Conservation (phyloP, 495 filamentous ascomycete species). For the Penicillium angulare region DNA sequence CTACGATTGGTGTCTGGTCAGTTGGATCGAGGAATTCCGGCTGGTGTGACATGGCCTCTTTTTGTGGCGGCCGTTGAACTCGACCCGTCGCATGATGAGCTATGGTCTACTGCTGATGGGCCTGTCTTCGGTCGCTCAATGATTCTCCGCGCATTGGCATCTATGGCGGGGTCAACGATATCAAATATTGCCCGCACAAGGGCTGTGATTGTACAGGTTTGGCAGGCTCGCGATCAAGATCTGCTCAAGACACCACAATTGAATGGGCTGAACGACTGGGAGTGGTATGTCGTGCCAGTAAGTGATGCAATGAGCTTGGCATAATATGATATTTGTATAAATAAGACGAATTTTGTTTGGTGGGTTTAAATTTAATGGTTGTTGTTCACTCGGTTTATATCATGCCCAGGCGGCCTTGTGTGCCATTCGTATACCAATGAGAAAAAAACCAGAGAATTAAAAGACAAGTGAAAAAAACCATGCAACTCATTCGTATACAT, state of each 20-base stretch:
- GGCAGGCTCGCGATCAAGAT: constrained; percentile 43
- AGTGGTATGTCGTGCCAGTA: constrained; percentile 41
- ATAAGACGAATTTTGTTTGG: not conserved
- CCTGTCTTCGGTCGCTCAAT: constrained; percentile 35
- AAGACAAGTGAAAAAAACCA: too few species aligned
- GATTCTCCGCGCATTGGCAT: constrained; percentile 38
- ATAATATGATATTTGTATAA: constrained; percentile 28
- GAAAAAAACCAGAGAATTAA: too few species aligned
- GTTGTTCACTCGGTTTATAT: too few species aligned
- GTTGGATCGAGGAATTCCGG: constrained; percentile 28
- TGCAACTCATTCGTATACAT: too few species aligned
- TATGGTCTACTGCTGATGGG: constrained; percentile 24
- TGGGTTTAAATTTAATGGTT: too few species aligned
- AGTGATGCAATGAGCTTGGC: constrained; percentile 43
- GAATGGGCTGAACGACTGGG: constrained; percentile 39
- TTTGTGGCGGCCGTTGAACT: constrained; percentile 48
- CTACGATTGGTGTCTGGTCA: constrained; percentile 32
- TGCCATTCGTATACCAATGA: too few species aligned
- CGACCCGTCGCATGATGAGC: constrained; percentile 38
- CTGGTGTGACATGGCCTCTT: constrained; percentile 43
- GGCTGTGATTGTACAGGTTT: constrained; percentile 42
- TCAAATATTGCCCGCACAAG: constrained; percentile 42
- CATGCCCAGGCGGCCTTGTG: too few species aligned
- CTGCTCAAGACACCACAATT: constrained; percentile 24
- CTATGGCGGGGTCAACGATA: constrained; percentile 41